These are phyloP conservation scores for Stachybotrys chlorohalonatus DNA, from an alignment of 2,329 filamentous ascomycete genomes.

Conservation along the genomic window DNA sequence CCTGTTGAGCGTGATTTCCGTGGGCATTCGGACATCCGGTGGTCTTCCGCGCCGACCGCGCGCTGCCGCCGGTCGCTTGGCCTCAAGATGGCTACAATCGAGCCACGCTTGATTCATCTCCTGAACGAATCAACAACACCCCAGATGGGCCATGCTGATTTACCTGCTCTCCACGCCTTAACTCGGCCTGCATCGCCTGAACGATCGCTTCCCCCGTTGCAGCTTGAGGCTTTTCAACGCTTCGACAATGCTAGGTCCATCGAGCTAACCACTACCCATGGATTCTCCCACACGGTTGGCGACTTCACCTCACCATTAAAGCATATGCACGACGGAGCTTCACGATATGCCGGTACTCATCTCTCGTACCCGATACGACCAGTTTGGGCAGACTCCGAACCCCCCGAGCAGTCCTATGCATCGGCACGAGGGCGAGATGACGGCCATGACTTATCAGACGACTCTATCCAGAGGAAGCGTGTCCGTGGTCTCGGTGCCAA, in stretches of 20 bases:
- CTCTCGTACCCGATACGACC: conserved; percentile 27
- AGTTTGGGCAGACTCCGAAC: conserved; percentile 29
- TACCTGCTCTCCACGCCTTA: conserved; percentile 44
- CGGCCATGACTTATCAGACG: conserved; percentile 30
- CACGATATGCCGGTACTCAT: neutral
- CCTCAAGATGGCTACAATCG: conserved; percentile 54
- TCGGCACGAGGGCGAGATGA: conserved; percentile 36
- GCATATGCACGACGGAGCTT: conserved; percentile 11
- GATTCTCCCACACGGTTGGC: conserved; percentile 4
- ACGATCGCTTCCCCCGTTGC: conserved; percentile 41
- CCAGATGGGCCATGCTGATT: conserved; percentile 38
- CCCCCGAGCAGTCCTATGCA: conserved; percentile 15
- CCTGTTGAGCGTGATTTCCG: neutral
- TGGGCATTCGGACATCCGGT: neutral
- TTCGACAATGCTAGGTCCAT: conserved; percentile 21
- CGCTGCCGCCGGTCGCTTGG: neutral
- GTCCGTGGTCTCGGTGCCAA: conserved; percentile 37
- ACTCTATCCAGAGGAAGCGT: conserved; percentile 45
- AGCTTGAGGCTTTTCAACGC: conserved; percentile 36
- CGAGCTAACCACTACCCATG: conserved; percentile 5
- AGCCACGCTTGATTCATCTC: conserved; percentile 57
- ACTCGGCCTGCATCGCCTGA: conserved; percentile 33
- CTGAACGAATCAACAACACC: conserved; percentile 48
- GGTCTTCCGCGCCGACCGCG: neutral
- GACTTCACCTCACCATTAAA: neutral